Percentiles rank a stretch among this genome's conserved stretches.
Conservation (phyloP, 73 alveolate genomes). For the Paramecium primaurelia region DNA sequence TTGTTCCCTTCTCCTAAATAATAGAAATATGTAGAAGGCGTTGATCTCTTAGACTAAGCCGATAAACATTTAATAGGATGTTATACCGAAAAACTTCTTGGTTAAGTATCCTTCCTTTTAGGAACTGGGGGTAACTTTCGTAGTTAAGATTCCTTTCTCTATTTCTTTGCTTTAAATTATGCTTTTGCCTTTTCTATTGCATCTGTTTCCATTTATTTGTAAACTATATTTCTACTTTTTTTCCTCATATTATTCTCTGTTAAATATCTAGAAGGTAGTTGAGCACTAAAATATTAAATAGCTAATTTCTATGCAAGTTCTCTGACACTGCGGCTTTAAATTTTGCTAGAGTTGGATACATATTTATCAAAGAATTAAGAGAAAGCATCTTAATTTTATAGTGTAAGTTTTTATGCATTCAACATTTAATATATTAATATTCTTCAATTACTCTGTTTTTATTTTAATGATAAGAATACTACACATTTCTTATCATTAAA, state of each 20-base stretch:
- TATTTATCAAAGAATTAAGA: conserved; percentile 12
- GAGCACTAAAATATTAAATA: not conserved
- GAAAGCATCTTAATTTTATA: conserved; percentile 2
- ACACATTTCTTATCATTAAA: not conserved
- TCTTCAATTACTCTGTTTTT: not conserved
- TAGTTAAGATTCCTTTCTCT: not conserved
- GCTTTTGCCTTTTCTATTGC: not conserved
- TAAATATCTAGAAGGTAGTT: not conserved
- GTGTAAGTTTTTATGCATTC: not conserved
- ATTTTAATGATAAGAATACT: not conserved
- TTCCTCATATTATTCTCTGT: not conserved
- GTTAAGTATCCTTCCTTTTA: not conserved
- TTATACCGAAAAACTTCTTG: conserved; percentile 8
- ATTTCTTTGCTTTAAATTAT: not conserved
- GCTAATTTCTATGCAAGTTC: not conserved
- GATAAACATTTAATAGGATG: not conserved
- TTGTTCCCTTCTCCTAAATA: conserved; percentile 28
- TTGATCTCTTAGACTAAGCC: not conserved
- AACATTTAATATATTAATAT: not conserved
- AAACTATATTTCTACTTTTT: not conserved
- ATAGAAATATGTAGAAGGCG: not conserved
- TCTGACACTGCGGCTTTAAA: not conserved
- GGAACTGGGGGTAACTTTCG: not conserved
- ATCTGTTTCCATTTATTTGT: not conserved
- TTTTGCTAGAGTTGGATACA: not conserved